These are phyloP conservation scores for Calonectria pseudoturangicola DNA, from an alignment of 2,329 filamentous ascomycete genomes.

Conservation along the genomic window DNA sequence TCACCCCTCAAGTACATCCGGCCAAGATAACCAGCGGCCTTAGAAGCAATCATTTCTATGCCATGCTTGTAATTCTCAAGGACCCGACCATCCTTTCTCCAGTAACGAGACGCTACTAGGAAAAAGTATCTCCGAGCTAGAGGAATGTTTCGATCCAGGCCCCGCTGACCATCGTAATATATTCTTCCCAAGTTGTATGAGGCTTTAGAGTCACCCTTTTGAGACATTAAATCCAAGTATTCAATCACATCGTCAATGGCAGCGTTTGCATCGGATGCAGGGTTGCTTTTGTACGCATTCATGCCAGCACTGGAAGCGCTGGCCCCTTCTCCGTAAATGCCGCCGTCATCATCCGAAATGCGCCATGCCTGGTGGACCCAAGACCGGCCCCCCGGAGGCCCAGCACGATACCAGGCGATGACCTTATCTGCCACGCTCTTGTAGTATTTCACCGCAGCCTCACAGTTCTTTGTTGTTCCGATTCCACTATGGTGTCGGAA, in stretches of 20 bases:
- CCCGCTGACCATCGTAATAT: constrained; percentile 90
- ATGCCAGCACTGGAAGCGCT: constrained; percentile 91
- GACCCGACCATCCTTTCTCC: constrained; percentile 85
- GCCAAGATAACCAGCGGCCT: constrained; percentile 90
- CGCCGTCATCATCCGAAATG: constrained; percentile 92
- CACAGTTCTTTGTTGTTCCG: constrained; percentile 89
- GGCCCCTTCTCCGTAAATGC: constrained; percentile 95
- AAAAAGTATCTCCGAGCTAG: constrained; percentile 88
- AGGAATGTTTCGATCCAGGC: constrained; percentile 82
- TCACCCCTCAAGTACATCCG: constrained; percentile 94
- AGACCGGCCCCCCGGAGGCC: constrained; percentile 89
- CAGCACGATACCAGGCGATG: constrained; percentile 89
- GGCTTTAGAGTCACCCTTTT: constrained; percentile 91
- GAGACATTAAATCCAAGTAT: constrained; percentile 91
- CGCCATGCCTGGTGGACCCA: constrained; percentile 87
- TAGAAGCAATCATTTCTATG: constrained; percentile 86
- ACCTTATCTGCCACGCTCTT: constrained; percentile 95
- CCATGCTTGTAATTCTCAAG: constrained; percentile 81
- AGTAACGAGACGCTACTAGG: constrained; percentile 86
- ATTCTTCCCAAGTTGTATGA: constrained; percentile 90
- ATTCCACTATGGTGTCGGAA: constrained; percentile 91
- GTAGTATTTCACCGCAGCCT: constrained; percentile 90
- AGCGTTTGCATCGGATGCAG: constrained; percentile 87
- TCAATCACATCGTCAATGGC: constrained; percentile 95
- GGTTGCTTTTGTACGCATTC: constrained; percentile 84